phyloP scores from a whole-genome alignment of 768 basidiomycete species.

The Obba rivulosa region DNA sequence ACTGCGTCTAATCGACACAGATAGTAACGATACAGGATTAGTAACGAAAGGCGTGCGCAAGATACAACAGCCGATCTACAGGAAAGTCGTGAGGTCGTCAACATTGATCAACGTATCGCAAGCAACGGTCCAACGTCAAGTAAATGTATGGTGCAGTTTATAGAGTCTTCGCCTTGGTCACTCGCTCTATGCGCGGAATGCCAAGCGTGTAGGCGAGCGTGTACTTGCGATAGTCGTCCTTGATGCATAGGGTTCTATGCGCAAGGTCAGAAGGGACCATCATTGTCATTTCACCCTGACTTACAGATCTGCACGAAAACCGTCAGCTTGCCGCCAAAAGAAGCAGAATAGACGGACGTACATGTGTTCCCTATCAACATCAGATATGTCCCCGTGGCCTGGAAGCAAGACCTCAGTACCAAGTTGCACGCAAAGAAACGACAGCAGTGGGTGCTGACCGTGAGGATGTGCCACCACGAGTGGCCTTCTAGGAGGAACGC shows the following conservation, averaged over 20 bases:
- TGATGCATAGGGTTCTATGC: slow-evolving; percentile 51
- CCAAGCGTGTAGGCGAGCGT: slow-evolving; percentile 36
- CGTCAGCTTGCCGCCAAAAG: background rate
- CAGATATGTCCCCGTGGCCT: slow-evolving; percentile 27
- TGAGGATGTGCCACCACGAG: slow-evolving; percentile 72
- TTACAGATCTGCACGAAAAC: slow-evolving; percentile 18
- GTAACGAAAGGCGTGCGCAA: background rate
- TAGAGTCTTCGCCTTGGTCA: slow-evolving; percentile 9
- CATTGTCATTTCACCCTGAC: slow-evolving; percentile 1
- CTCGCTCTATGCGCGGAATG: slow-evolving; percentile 34
- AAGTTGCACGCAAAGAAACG: background rate
- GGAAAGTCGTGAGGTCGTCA: background rate
- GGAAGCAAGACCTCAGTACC: slow-evolving; percentile 5
- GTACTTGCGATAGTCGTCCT: slow-evolving; percentile 52
- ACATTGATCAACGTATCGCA: background rate
- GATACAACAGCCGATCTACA: background rate
- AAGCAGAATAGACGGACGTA: slow-evolving; percentile 13
- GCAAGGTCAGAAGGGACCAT: background rate
- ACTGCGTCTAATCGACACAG: background rate
- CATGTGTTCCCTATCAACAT: slow-evolving; percentile 29
- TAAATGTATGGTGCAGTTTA: background rate
- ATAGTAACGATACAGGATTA: background rate
- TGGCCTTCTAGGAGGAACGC: slow-evolving; percentile 71
- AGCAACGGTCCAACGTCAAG: no score
- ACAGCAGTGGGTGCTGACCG: slow-evolving; percentile 32